Base-by-base conservation (phyloP, 2,329 filamentous ascomycete genomes). In the Botrytis galanthina region DNA sequence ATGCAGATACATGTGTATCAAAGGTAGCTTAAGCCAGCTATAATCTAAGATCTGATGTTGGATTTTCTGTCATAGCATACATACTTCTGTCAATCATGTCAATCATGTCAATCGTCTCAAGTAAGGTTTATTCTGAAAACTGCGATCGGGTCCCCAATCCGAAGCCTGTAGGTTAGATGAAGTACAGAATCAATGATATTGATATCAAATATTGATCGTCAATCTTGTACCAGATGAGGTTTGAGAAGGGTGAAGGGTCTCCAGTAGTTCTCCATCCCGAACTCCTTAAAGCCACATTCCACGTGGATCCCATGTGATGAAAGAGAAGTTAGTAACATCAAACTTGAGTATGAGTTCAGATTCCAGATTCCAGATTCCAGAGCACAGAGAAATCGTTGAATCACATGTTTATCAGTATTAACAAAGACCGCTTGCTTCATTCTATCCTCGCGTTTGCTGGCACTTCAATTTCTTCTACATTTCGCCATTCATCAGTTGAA, bases 261-360 rank as follows among this genome's bases (percentile, higher is more conserved):
- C 37, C 42, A 46, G 22, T 35, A 37, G 35, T 66, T 44, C 46
- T 37, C 44, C 48, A 51, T n/a, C 44, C 12, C 44, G 20, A 66
- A 48, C 12, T 48, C 32, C 35, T 37, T 51, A 26, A 6, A 51
- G 20, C 18, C 12, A 20, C 16, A 26, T 12, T n/a, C 29, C 63
- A 66, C 63, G 63, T 66, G 63, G 63, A 48, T 66, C 29, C 63
- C 63, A 66, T 66, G 44, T 44, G 20, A 48, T 63, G 37, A 63
- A 63, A 32, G n/a, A 32, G 61, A 44, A 44, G 18, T 32, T 22
- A 14, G n/a, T 14, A n/a, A n/a, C 26, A 29, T 37, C 22, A 39
- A 60, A n/a, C 48, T 51, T n/a, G 22, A 51, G 22, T n/a, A n/a
- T 51, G 26, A n/a, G 22, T 51, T 51, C 26, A 51, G 48, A 51